A percentile compares a stretch with the other conserved stretches of the same genome.
Conservation (phyloP, 2,329 filamentous ascomycete species). For the Pyricularia sp. region DNA sequence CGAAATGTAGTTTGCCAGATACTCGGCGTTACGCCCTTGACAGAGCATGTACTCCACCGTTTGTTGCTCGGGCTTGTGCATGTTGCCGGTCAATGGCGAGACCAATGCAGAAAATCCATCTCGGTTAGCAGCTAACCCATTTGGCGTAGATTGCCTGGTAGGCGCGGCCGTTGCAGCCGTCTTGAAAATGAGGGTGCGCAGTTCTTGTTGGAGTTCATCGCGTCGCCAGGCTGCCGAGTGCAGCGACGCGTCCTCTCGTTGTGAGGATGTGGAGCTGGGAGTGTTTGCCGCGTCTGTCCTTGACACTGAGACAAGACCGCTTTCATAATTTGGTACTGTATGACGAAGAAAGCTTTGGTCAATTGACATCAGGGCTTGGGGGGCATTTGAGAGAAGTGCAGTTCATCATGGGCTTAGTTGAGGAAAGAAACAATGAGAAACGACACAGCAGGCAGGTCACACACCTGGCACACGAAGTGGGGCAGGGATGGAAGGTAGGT, state of each 20-base stretch:
- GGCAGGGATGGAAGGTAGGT: too few species aligned
- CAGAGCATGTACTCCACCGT: slow-evolving; percentile 16
- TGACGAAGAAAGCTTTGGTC: not conserved
- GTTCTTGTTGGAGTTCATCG: slow-evolving; percentile 29
- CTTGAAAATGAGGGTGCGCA: slow-evolving; percentile 31
- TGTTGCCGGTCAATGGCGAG: slow-evolving; percentile 5
- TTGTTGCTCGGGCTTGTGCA: not conserved
- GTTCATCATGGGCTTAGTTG: not conserved
- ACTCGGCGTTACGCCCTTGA: slow-evolving; percentile 21
- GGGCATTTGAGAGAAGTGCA: not conserved
- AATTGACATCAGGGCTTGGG: not conserved
- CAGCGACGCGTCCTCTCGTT: not conserved
- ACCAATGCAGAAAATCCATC: slow-evolving; percentile 6
- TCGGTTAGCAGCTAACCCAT: slow-evolving; percentile 7
- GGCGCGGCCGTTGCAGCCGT: slow-evolving; percentile 29
- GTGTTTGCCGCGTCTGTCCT: not conserved
- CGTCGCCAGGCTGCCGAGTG: not conserved
- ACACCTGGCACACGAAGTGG: too few species aligned
- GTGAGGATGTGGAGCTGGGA: not conserved
- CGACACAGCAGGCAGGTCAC: not conserved
- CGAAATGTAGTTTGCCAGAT: slow-evolving; percentile 19
- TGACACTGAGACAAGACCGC: not conserved
- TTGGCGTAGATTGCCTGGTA: slow-evolving; percentile 24
- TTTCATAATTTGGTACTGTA: not conserved
- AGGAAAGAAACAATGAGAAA: not conserved